Evolutionary conservation across 306 rosid genomes (phyloP).

Genomic region (Arachis hypogaea): DNA sequence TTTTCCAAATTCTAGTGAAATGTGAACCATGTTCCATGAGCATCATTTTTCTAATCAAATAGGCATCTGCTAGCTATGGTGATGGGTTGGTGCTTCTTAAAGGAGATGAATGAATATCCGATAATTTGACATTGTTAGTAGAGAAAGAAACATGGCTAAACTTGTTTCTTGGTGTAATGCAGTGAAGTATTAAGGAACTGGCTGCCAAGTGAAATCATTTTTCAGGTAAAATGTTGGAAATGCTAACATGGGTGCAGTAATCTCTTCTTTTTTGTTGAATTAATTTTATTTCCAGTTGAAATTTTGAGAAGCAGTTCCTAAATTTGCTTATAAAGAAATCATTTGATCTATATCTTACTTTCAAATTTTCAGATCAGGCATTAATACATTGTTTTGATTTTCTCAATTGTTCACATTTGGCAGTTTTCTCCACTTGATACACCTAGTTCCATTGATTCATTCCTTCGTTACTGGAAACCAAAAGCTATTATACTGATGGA

Average conservation of each 20-base stretch:
- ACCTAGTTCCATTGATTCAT: conserved; percentile 62
- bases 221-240: conserved; percentile 64
- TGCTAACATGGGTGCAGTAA: conserved; percentile 13
- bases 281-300: conserved; percentile 23
- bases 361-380: conserved; percentile 23
- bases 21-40: neutral
- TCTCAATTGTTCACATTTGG: conserved; percentile 40
- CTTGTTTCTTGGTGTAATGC: conserved; percentile 45
- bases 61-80: neutral
- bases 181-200: conserved; percentile 73
- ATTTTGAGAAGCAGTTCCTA: neutral
- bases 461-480: conserved; percentile 86
- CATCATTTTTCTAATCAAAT: neutral
- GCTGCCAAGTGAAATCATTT: conserved; percentile 74
- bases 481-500: conserved; percentile 75
- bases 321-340: neutral
- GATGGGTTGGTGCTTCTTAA: conserved; percentile 11
- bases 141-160: neutral
- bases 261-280: conserved; percentile 22
- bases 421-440: conserved; percentile 92
- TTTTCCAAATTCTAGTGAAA: neutral
- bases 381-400: conserved; percentile 37
- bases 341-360: conserved; percentile 21
- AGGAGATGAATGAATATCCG: conserved; percentile 32
- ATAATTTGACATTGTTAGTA: conserved; percentile 21